Evolutionary conservation across 1,284 basidiomycete genomes (phyloP), one percentile per base, ranked within the genome.

Genomic region (Malassezia japonica): DNA sequence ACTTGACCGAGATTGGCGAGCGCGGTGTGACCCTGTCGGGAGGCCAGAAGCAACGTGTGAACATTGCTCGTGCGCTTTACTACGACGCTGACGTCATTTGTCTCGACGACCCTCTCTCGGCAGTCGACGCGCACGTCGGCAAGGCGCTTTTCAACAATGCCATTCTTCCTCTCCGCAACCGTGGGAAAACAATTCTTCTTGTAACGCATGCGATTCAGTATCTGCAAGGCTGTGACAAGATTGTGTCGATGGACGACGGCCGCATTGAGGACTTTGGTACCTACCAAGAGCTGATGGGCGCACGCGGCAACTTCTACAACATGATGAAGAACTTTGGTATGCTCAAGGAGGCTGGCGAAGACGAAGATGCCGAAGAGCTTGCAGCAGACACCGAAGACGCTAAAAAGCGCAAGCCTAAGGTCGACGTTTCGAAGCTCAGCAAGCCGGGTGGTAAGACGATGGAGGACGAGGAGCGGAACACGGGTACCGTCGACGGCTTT

Each of bases 201-300:
- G 73, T 73, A 18, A 75, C 74, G 1, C 73, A 75, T 48, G 72
- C 70, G 0, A 56, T 74, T 23, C 74, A 75, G 53, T 60, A 85
- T n/a, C 74, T 86, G 1, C 82, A 82, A 51, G 79, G 79, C 13
- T 63, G 65, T 31, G 70, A 72, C 59, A 79, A 81, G 62, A 82
- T 88, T 48, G 83, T 85, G 67, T 79, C 83, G 32, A 79, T 86
- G 71, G 84, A 87, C 27, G 78, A 84, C 49, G 84, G 84, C 7
- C 70, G 67, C 8, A 79, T 85, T 27, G 80, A 75, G 13, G 83
- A 84, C 69, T 74, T 79, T 61, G 83, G 83, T 29, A 81, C 80
- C 1, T 84, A 79, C 61, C 61, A 78, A 49, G 81, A 79, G 21
- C 76, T 85, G 9, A 79, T 81, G 72, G 62, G 65, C 6, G 69